Evolutionary conservation across 169 alveolate genomes (phyloP).

Genomic region (Cryptosporidium muris): DNA sequence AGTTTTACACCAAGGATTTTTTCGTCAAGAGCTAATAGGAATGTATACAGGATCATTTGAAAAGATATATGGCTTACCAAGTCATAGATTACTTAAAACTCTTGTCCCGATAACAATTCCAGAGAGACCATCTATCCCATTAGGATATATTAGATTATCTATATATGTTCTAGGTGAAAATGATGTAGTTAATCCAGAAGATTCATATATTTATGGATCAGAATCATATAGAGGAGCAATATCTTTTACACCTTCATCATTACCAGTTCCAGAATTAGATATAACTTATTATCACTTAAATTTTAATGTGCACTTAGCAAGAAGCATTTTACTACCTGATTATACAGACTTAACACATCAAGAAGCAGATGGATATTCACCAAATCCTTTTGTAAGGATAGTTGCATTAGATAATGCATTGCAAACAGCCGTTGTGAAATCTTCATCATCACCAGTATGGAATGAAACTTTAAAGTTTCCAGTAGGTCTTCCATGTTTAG

Average conservation of each 20-base stretch:
- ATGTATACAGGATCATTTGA: conserved; percentile 72
- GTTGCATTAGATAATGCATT: conserved; percentile 55
- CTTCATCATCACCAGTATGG: conserved; percentile 68
- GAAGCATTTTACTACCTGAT: conserved; percentile 65
- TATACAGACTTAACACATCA: conserved; percentile 68
- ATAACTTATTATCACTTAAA: conserved; percentile 68
- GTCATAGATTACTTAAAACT: conserved; percentile 36
- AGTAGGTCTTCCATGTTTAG: conserved; percentile 68
- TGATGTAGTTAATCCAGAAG: conserved; percentile 63
- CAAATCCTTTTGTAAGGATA: conserved; percentile 66
- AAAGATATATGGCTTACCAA: conserved; percentile 46
- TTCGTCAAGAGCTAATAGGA: conserved; percentile 61
- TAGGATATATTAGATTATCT: conserved; percentile 65
- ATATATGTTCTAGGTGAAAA: conserved; percentile 56
- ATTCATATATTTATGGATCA: conserved; percentile 31
- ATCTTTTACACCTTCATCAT: conserved; percentile 7
- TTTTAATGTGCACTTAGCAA: conserved; percentile 54
- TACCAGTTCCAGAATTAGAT: conserved; percentile 66
- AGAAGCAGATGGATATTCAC: conserved; percentile 66
- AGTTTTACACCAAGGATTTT: conserved; percentile 66
- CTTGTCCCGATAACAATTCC: conserved; percentile 72
- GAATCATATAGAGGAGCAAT: conserved; percentile 6
- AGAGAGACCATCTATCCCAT: conserved; percentile 70
- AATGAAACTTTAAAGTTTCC: conserved; percentile 70
- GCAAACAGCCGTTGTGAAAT: conserved; percentile 43